A percentile compares a stretch with the other conserved stretches of the same genome.
These are phyloP conservation scores for Raphanus hybrid DNA, from an alignment of 441 rosid genomes.

Conservation along the genomic window DNA sequence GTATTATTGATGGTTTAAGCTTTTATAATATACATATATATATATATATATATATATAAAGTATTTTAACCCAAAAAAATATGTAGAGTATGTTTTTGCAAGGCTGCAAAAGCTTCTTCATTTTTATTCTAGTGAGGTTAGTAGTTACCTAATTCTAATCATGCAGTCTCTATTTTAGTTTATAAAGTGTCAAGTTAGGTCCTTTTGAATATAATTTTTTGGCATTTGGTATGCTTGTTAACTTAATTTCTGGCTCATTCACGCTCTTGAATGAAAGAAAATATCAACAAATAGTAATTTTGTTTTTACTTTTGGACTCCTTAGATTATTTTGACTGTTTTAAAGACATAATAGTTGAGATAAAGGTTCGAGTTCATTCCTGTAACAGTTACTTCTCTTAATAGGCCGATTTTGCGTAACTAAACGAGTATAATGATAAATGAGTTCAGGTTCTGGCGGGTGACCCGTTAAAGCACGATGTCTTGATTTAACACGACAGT, in stretches of 20 bases:
- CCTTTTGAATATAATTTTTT: neutral
- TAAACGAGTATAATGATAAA: slow-evolving; percentile 9
- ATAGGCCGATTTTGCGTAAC: slow-evolving; percentile 11
- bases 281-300: neutral
- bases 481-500: slow-evolving; percentile 1
- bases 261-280: neutral
- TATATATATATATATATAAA: neutral
- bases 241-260: neutral
- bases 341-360: neutral
- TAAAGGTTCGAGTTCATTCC: neutral
- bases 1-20: neutral
- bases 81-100: neutral
- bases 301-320: neutral
- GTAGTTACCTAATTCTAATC: slow-evolving; percentile 5
- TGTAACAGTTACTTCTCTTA: neutral
- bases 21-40: neutral
- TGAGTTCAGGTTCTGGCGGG: slow-evolving; percentile 1
- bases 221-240: neutral
- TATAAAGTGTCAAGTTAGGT: neutral
- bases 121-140: neutral
- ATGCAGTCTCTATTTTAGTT: neutral
- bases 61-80: neutral
- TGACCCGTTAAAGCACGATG: slow-evolving; percentile 8
- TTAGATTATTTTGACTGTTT: neutral
- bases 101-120: slow-evolving; percentile 8